Evolutionary conservation across 495 filamentous ascomycete species (phyloP).

Genomic region (Aspergillus coremiiformis): DNA sequence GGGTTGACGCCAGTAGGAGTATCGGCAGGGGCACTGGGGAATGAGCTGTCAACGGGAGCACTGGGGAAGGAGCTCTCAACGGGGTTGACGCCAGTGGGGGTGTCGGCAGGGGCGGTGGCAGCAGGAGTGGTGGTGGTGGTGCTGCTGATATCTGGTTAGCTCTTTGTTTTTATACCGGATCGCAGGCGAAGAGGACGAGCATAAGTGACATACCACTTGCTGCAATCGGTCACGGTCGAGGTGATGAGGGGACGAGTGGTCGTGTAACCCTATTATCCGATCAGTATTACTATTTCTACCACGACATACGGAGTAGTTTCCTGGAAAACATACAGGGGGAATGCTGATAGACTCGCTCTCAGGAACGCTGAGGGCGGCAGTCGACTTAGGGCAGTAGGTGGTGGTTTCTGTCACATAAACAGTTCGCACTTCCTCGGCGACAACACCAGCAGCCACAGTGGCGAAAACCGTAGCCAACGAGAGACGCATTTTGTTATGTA

Average conservation of each 20-base stretch:
- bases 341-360: conserved; percentile 70
- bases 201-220: conserved; percentile 48
- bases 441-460: conserved; percentile 52
- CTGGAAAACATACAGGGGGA: conserved; percentile 48
- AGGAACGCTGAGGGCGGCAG: conserved; percentile 51
- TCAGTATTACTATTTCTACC: conserved; percentile 2
- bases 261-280: conserved; percentile 37
- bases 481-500: conserved; percentile 83
- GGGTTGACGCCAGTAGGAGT: too few relatives aligned
- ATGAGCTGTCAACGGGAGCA: too few relatives aligned
- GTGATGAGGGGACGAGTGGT: conserved; percentile 61
- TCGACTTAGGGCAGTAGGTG: conserved; percentile 80
- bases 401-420: conserved; percentile 72
- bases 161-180: conserved; percentile 4
- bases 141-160: conserved; percentile 4
- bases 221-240: conserved; percentile 56
- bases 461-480: conserved; percentile 64
- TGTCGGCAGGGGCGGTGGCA: not conserved
- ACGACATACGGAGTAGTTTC: not conserved
- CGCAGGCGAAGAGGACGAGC: too few relatives aligned
- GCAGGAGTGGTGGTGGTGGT: not conserved
- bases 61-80: conserved; percentile 35
- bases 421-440: conserved; percentile 56
- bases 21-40: too few relatives aligned
- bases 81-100: conserved; percentile 41